Evolutionary conservation across 164 flowering plant species (phyloP), one percentile per base, ranked within the genome.

Genomic region (Chloranthus sessilifolius): DNA sequence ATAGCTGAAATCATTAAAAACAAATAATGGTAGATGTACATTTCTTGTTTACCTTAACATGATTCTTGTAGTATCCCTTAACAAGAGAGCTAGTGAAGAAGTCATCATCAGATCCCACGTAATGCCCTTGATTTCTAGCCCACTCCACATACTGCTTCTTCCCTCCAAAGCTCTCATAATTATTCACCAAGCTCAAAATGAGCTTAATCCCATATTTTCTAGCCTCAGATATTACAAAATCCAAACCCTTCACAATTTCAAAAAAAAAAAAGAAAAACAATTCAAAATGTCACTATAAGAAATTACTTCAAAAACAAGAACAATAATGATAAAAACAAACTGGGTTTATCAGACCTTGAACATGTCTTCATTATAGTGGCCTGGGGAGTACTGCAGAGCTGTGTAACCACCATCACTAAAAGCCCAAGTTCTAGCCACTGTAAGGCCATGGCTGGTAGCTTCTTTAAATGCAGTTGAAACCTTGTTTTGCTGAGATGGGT

Each of bases 401-500:
- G 48, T 48, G 23, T 67, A 56, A 2, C 81, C 84, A 37, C 82
- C 94, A 68, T 88, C 91, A 54, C 75, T 78, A 66, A 85, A 89
- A 54, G 92, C 97, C 95, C 92, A 89, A 39, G 95, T 68, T 59
- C 97, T 75, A 23, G 74, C 82, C 23, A 85, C 67, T 1, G 74
- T 69, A 28, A 89, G 85, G 38, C 89, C 87, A 64, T 71, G 66
- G 12, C 38, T 47, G 2, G 69, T 43, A 52, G 95, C 92, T 50
- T 83, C 60, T 58, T 73, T 66, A 58, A 89, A 82, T 1, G 74
- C 83, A 40, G 76, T 35, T 0, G 92, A 47, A 11, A 83, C 72
- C 60, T 78, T 81, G 62, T 46, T 15, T 59, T 80, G 74, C 63
- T 67, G 73, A 23, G 85, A 72, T 22, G 85, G 79, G 34, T 81